Percentiles rank a stretch among this genome's conserved stretches.
phyloP scores from a whole-genome alignment of 805 yeast genomes.

The Kodamaea lidongshanica region DNA sequence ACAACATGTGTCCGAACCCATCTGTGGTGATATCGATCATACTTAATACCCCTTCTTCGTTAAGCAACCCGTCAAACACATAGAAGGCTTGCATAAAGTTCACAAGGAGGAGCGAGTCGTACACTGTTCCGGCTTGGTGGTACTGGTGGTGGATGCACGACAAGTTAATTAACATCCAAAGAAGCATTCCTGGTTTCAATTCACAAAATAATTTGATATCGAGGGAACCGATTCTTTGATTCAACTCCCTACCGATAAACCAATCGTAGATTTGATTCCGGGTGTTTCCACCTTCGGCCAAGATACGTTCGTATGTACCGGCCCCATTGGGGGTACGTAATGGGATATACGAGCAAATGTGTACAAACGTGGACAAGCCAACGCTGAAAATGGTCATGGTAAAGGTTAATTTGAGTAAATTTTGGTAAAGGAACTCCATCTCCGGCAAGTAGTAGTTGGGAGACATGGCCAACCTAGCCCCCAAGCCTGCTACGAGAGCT shows the following conservation, averaged over 20 bases:
- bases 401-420: constrained; percentile 58
- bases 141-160: constrained; percentile 81
- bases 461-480: constrained; percentile 42
- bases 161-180: constrained; percentile 76
- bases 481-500: constrained; percentile 31
- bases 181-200: constrained; percentile 85
- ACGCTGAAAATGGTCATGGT: constrained; percentile 62
- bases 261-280: constrained; percentile 75
- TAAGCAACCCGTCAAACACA: constrained; percentile 84
- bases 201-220: constrained; percentile 92
- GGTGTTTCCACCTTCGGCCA: constrained; percentile 84
- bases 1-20: constrained; percentile 95
- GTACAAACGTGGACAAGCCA: constrained; percentile 57
- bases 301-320: constrained; percentile 58
- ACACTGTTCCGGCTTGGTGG: constrained; percentile 47
- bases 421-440: constrained; percentile 64
- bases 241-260: constrained; percentile 95
- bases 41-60: constrained; percentile 81
- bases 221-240: constrained; percentile 79
- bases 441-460: constrained; percentile 67
- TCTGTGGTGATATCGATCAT: constrained; percentile 97
- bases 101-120: constrained; percentile 69
- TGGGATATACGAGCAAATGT: constrained; percentile 62
- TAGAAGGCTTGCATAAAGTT: constrained; percentile 70
- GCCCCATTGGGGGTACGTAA: constrained; percentile 43